Conservation (phyloP, 768 basidiomycete genomes). For the Asterophora lycoperdoides region DNA sequence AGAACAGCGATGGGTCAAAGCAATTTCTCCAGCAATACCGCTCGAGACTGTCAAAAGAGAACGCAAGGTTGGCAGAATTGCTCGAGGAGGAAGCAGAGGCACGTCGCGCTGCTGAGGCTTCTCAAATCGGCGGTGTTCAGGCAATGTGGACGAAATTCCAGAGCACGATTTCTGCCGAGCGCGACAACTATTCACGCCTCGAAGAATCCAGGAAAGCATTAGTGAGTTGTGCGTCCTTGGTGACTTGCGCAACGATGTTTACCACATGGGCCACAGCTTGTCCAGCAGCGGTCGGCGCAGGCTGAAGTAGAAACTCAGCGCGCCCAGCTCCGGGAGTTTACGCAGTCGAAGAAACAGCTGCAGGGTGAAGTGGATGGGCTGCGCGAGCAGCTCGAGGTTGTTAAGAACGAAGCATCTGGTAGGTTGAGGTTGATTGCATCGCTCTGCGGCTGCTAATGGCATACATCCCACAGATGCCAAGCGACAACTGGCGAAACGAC, state of each 20-base stretch:
- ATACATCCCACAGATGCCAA: slow-evolving; percentile 47
- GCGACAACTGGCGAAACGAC: slow-evolving; percentile 51
- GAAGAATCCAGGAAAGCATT: slow-evolving; percentile 71
- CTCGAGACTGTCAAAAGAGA: slow-evolving; percentile 53
- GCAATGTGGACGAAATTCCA: slow-evolving; percentile 67
- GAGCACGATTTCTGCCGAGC: slow-evolving; percentile 52
- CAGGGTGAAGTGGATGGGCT: slow-evolving; percentile 50
- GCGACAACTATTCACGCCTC: slow-evolving; percentile 56
- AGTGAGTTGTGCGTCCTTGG: slow-evolving; percentile 34
- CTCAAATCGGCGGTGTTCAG: slow-evolving; percentile 60
- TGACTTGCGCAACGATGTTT: background rate
- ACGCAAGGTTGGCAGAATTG: slow-evolving; percentile 48
- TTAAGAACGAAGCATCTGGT: slow-evolving; percentile 61
- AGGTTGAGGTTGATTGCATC: slow-evolving; percentile 9
- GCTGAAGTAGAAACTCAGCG: slow-evolving; percentile 63
- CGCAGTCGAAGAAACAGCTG: slow-evolving; percentile 51
- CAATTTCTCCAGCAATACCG: slow-evolving; percentile 57
- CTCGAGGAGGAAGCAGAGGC: slow-evolving; percentile 62
- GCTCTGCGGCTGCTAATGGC: no score
- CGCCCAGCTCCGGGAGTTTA: slow-evolving; percentile 57
- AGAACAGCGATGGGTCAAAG: slow-evolving; percentile 62
- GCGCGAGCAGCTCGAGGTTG: slow-evolving; percentile 52
- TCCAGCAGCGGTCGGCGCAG: slow-evolving; percentile 61
- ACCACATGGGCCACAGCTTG: slow-evolving; percentile 37
- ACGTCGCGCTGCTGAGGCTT: slow-evolving; percentile 54